Base-by-base conservation (phyloP, 768 basidiomycete species). In the Phaeotremella skinneri region DNA sequence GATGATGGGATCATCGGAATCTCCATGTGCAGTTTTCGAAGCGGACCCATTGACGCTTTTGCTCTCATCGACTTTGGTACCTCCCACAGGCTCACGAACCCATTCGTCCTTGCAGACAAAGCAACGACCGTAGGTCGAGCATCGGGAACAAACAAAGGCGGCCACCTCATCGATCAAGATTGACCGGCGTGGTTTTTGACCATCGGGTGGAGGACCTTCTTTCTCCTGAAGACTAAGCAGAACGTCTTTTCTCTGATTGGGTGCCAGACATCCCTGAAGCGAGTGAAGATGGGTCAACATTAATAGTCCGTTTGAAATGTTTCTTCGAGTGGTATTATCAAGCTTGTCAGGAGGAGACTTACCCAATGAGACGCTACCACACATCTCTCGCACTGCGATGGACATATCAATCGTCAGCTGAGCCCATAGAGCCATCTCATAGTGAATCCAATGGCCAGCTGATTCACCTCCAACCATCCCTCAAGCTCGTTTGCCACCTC, bases 391-490 rank as follows among this genome's bases (percentile, higher is more conserved):
- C 71, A 73, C 68, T 70, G 49, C 47, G 14, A 11, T 52, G 13
- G 16, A 41, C 37, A 23, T 53, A 6, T 25, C 2, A 16, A 31
- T 25, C 29, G 20, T n/a, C 29, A 43, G 14, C 43, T 7, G 27
- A 14, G 4, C 7, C 6, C n/a, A 29, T 16, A 4, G 17, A 13
- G 20, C 42, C 47, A 21, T 39, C 14, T 4, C 6, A 14, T 14
- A 13, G 37, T 39, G 11, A 9, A 9, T n/a, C 9, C n/a, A 39
- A 9, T 39, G 11, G n/a, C 37, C 37, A 39, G 9, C n/a, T 5
- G n/a, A 27, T 62, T 59, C 43, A 73, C 71, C 54, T 70, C 69
- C 4, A 73, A 43, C 71, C 71, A 73, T 11, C 68, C 71, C 45
- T 62, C 57, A 29, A 73, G 37, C 7, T 23, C 25, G 26, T 62